A percentile compares a stretch with the other conserved stretches of the same genome.
These are phyloP conservation scores for Termitomyces sp. DNA, from an alignment of 768 basidiomycete species.

Conservation along the genomic window DNA sequence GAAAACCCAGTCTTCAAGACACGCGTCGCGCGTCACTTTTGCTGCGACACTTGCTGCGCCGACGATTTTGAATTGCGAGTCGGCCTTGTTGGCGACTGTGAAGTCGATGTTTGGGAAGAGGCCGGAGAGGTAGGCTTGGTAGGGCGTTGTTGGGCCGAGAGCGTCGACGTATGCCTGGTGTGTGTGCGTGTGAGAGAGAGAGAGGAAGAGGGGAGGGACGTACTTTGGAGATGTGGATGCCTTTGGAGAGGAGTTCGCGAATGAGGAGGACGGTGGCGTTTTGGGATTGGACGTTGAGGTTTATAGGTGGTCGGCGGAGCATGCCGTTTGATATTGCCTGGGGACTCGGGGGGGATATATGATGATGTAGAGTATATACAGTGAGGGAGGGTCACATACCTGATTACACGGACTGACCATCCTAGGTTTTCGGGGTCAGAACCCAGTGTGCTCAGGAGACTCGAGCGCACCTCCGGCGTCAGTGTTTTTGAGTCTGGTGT, in stretches of 20 bases:
- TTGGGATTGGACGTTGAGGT: slow-evolving; percentile 86
- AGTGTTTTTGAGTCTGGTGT: slow-evolving; percentile 89
- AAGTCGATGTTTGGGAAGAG: slow-evolving; percentile 83
- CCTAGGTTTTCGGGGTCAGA: slow-evolving; percentile 69
- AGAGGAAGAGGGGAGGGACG: slow-evolving; percentile 1
- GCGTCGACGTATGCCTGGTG: slow-evolving; percentile 90
- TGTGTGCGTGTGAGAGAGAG: background rate
- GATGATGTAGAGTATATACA: no score
- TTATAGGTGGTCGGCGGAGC: slow-evolving; percentile 78
- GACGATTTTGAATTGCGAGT: slow-evolving; percentile 95
- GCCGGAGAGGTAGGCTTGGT: slow-evolving; percentile 77
- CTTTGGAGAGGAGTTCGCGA: slow-evolving; percentile 74
- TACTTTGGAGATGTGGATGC: slow-evolving; percentile 79
- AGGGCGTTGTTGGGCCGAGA: slow-evolving; percentile 81
- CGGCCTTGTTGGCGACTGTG: slow-evolving; percentile 90
- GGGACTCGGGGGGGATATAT: slow-evolving; percentile 55
- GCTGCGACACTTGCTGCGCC: slow-evolving; percentile 97
- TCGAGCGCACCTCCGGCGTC: slow-evolving; percentile 62
- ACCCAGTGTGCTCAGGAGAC: slow-evolving; percentile 62
- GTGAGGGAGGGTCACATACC: slow-evolving; percentile 39
- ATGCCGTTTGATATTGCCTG: slow-evolving; percentile 90
- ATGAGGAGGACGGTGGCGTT: slow-evolving; percentile 90
- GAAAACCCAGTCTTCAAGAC: slow-evolving; percentile 82
- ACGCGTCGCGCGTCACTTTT: slow-evolving; percentile 92
- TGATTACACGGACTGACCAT: slow-evolving; percentile 80